Evolutionary conservation across 495 filamentous ascomycete species (phyloP).

Genomic region (Pyronema omphalodes): DNA sequence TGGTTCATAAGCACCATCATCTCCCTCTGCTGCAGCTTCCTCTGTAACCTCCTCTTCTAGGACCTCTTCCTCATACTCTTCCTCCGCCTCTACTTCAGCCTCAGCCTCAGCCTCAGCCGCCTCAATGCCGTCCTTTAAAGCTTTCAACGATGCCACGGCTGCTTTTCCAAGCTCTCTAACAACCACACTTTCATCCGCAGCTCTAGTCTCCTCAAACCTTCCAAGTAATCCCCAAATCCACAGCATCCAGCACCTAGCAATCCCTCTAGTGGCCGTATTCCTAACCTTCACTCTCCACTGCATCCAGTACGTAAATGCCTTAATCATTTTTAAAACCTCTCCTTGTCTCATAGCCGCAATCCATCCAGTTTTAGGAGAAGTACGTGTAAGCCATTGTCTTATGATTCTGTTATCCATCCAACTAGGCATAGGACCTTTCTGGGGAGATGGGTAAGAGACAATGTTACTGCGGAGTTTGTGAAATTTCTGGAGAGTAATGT

Average conservation of each 20-base stretch:
- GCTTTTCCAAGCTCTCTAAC: constrained; percentile 20
- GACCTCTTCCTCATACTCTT: constrained; percentile 5
- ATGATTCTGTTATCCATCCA: not conserved
- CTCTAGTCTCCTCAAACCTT: constrained; percentile 26
- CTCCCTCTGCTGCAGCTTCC: constrained; percentile 6
- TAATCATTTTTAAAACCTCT: constrained; percentile 1
- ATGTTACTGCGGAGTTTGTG: constrained; percentile 3
- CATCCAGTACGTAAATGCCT: constrained; percentile 6
- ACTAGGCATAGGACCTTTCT: not conserved
- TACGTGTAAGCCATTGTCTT: not conserved
- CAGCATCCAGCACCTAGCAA: constrained; percentile 26
- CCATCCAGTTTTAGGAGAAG: not conserved
- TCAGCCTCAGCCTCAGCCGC: constrained; percentile 1
- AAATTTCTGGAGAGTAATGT: constrained; percentile 8
- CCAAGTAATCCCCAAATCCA: constrained; percentile 31
- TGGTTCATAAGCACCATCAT: not conserved
- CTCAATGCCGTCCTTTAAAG: constrained; percentile 5
- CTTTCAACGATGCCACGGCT: constrained; percentile 7
- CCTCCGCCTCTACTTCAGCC: constrained; percentile 8
- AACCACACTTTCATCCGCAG: constrained; percentile 25
- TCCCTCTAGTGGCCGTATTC: constrained; percentile 11
- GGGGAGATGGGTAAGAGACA: not conserved
- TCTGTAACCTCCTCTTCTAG: constrained; percentile 7
- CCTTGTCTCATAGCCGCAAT: constrained; percentile 10
- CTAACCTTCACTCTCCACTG: constrained; percentile 12